Evolutionary conservation across 768 basidiomycete species (phyloP).

Genomic region (Tephrocybe sp.): DNA sequence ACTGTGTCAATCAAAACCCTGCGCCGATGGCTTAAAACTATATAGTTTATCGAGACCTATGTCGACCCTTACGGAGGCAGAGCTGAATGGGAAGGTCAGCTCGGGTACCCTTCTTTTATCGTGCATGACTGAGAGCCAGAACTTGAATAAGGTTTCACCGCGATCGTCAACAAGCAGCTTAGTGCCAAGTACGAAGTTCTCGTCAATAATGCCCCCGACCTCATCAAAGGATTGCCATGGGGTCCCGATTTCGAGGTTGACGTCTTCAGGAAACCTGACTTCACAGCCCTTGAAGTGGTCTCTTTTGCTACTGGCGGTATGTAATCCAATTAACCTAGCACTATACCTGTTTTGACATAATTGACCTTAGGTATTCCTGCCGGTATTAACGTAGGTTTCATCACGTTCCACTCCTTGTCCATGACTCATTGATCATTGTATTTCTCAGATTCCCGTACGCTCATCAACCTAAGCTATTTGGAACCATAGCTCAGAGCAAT

Average conservation of each 20-base stretch:
- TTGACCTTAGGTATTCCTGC: slow-evolving; percentile 68
- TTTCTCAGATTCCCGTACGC: slow-evolving; percentile 60
- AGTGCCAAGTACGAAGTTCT: slow-evolving; percentile 80
- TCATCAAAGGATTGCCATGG: slow-evolving; percentile 86
- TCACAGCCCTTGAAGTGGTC: slow-evolving; percentile 81
- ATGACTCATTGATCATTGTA: neutral
- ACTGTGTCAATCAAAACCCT: neutral
- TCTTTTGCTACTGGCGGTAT: slow-evolving; percentile 82
- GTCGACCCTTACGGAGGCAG: slow-evolving; percentile 90
- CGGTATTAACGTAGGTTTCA: slow-evolving; percentile 71
- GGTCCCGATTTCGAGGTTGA: slow-evolving; percentile 68
- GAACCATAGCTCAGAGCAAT: neutral
- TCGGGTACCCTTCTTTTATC: neutral
- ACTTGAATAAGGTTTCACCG: slow-evolving; percentile 68
- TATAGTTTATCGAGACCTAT: slow-evolving; percentile 75
- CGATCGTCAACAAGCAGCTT: slow-evolving; percentile 82
- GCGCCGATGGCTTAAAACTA: neutral
- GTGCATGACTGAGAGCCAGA: slow-evolving; percentile 3
- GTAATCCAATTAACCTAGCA: slow-evolving; percentile 9
- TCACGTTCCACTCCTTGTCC: neutral
- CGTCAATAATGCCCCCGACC: slow-evolving; percentile 72
- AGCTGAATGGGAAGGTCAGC: slow-evolving; percentile 87
- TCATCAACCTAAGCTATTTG: neutral
- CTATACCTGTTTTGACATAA: neutral
- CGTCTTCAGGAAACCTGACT: slow-evolving; percentile 83